A percentile compares a stretch with the other conserved stretches of the same genome.
Evolutionary conservation across 306 rosid genomes (phyloP).

Genomic region (Heteromeles arbutifolia): DNA sequence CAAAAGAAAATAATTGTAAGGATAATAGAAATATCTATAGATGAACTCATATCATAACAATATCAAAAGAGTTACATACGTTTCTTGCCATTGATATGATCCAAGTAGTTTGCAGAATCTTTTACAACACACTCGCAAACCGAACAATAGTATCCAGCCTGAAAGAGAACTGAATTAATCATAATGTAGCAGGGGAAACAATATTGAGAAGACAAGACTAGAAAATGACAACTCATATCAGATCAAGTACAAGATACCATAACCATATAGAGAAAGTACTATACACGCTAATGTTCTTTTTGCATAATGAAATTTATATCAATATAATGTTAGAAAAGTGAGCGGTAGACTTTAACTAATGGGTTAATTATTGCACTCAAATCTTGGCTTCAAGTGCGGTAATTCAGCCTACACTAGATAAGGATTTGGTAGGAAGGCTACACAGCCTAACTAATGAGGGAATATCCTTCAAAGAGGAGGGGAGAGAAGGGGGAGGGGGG

Average conservation of each 20-base stretch:
- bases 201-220: neutral
- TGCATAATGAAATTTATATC: neutral
- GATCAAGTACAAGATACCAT: neutral
- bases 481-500: too few species aligned
- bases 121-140: conserved; percentile 99
- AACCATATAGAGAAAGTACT: neutral
- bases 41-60: conserved; percentile 1
- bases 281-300: neutral
- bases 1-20: neutral
- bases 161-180: conserved; percentile 20
- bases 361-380: neutral
- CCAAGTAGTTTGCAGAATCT: conserved; percentile 96
- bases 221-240: neutral
- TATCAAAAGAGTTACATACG: conserved; percentile 46
- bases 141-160: conserved; percentile 94
- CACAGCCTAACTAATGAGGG: neutral
- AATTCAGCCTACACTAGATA: neutral
- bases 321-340: neutral
- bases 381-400: neutral
- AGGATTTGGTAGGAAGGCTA: neutral
- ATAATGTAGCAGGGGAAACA: conserved; percentile 5
- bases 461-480: neutral
- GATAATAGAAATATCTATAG: neutral
- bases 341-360: neutral
- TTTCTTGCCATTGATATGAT: conserved; percentile 98